These are phyloP conservation scores for Phascolomyces articulosus DNA, from an alignment of 371 early-diverging fungal genomes.

Conservation along the genomic window DNA sequence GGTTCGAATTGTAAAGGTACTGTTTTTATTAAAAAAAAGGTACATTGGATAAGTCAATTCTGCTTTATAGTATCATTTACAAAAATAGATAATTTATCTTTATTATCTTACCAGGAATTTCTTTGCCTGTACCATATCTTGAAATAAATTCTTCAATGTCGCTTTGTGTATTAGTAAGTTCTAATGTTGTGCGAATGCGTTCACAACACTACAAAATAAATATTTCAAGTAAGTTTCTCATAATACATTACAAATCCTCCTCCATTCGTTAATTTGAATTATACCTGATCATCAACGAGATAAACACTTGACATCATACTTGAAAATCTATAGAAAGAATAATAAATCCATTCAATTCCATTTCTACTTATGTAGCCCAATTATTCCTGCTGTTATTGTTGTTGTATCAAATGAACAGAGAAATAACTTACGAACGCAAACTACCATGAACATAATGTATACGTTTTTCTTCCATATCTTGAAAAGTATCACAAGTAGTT, in stretches of 20 bases:
- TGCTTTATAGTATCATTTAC: not conserved
- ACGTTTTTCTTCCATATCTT: conserved; percentile 48
- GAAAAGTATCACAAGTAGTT: conserved; percentile 34
- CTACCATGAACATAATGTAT: conserved; percentile 40
- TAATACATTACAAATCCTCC: not conserved
- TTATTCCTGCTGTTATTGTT: too few relatives aligned
- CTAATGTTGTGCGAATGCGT: conserved; percentile 43
- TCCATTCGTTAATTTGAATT: not conserved
- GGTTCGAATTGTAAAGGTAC: conserved; percentile 14
- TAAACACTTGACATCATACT: conserved; percentile 51
- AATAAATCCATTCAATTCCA: too few relatives aligned
- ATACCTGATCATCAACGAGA: conserved; percentile 49
- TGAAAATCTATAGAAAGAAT: conserved; percentile 29
- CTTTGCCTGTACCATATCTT: conserved; percentile 34
- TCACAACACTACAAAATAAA: conserved; percentile 38
- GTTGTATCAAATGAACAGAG: too few relatives aligned
- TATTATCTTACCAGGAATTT: conserved; percentile 32
- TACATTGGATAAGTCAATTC: not conserved
- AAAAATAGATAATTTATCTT: not conserved
- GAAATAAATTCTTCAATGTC: conserved; percentile 40
- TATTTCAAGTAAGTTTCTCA: conserved; percentile 4
- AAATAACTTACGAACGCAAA: conserved; percentile 48
- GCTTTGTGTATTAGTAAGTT: conserved; percentile 37
- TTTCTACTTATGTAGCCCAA: too few relatives aligned
- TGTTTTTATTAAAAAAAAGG: not conserved